Base-by-base conservation (phyloP, 805 yeast species). In the Pichia kluyveri region DNA sequence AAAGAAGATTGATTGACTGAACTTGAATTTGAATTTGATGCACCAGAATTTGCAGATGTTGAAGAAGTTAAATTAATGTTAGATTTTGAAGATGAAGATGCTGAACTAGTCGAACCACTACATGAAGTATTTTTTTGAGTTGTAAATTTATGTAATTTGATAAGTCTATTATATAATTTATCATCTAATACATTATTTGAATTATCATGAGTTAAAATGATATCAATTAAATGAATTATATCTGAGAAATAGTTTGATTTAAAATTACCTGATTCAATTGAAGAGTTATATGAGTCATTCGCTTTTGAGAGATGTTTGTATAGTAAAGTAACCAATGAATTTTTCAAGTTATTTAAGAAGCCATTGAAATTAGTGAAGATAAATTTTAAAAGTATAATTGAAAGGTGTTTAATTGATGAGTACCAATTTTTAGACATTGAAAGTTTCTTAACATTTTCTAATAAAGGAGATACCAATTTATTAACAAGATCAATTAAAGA, bases 241-340 rank as follows among this genome's bases (percentile, higher is more conserved):
- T 62, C 66, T 6, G 63, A 57, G 40, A 66, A 59, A 45, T 65
- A 67, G 44, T 58, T 61, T 0, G 69, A 68, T 28, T 47, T 59
- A 50, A 65, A 66, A 6, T 54, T 44, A 5, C 60, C 56, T 32
- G 58, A 56, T 30, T 63, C 67, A 26, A 66, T 59, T 12, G 65
- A 57, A 1, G 61, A 50, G 40, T 63, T 64, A 47, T 63, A 65
- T 40, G 65, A 60, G 43, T 65, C 70, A 43, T 61, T 57, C 30
- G 64, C 60, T 45, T 67, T 67, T 31, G 45, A 57, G 40, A 67
- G 37, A 48, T 65, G 61, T 48, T 62, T 66, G 49, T 67, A 67
- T 8, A 59, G 32, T 6, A 58, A 38, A 8, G 62, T 62, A 27
- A 65, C 47, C 26, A 67, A 36, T 8, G 54, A 53, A 27, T 42